Conservation (phyloP, 1,139 yeast genomes). For the Geotrichum australiense region DNA sequence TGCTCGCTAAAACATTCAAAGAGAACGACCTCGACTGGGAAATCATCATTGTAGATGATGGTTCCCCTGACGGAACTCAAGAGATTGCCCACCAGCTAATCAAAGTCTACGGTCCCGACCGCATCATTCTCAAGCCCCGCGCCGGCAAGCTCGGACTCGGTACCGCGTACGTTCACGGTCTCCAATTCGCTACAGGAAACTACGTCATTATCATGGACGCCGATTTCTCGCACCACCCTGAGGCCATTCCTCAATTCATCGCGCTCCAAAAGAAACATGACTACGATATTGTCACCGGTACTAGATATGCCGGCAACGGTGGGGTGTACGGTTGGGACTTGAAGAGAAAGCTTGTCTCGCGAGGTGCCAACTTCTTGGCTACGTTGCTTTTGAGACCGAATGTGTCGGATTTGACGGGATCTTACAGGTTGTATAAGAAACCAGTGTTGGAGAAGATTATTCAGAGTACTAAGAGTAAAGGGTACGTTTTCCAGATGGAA, state of each 20-base stretch:
- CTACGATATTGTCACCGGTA: constrained; percentile 79
- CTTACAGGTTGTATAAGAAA: constrained; percentile 71
- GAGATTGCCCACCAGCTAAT: constrained; percentile 62
- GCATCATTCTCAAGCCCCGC: constrained; percentile 62
- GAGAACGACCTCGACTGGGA: constrained; percentile 62
- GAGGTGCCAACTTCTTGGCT: constrained; percentile 79
- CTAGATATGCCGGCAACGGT: constrained; percentile 75
- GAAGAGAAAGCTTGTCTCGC: constrained; percentile 68
- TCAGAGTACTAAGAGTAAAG: constrained; percentile 65
- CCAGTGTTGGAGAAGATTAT: constrained; percentile 61
- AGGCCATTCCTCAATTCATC: constrained; percentile 71
- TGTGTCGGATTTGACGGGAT: constrained; percentile 73
- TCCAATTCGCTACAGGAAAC: constrained; percentile 65
- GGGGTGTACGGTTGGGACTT: constrained; percentile 86
- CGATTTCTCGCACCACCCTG: constrained; percentile 74
- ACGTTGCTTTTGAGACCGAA: constrained; percentile 64
- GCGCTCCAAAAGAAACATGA: constrained; percentile 57
- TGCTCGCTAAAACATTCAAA: constrained; percentile 63
- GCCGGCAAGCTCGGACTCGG: constrained; percentile 78
- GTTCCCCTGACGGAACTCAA: constrained; percentile 80
- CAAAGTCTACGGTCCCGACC: constrained; percentile 54
- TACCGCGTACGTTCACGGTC: constrained; percentile 76
- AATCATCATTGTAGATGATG: constrained; percentile 71
- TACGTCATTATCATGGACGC: constrained; percentile 82
- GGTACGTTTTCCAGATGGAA: constrained; percentile 85